These are phyloP conservation scores for Sporothrix brasiliensis DNA, from an alignment of 2,329 filamentous ascomycete genomes.

Conservation along the genomic window DNA sequence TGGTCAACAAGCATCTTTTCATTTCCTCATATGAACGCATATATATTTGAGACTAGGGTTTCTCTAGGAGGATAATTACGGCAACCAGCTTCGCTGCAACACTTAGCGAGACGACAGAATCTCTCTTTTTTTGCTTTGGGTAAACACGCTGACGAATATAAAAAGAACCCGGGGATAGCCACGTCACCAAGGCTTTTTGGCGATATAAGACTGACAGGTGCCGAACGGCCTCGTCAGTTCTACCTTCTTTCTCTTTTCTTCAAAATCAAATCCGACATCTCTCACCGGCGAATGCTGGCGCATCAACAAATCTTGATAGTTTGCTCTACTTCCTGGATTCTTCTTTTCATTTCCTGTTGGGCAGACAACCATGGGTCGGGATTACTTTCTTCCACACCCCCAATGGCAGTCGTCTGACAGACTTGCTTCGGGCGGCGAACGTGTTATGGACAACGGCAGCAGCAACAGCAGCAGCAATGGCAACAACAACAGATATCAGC, in stretches of 20 bases:
- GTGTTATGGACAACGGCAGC: conserved; percentile 23
- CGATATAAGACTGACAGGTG: conserved; percentile 12
- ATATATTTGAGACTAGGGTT: conserved; percentile 31
- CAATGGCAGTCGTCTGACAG: conserved; percentile 37
- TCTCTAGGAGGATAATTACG: not conserved
- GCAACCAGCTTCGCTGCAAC: not conserved
- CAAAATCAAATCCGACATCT: conserved; percentile 19
- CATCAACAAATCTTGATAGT: conserved; percentile 16
- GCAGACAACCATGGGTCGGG: conserved; percentile 35
- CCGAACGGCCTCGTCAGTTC: conserved; percentile 6
- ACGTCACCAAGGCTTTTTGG: conserved; percentile 1
- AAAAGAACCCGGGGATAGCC: conserved; percentile 13
- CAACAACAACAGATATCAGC: conserved; percentile 32
- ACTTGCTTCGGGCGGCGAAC: conserved; percentile 31
- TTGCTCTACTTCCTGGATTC: not conserved
- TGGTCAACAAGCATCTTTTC: not conserved
- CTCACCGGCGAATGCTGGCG: conserved; percentile 17
- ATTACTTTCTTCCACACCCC: conserved; percentile 35
- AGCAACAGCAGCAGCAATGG: conserved; percentile 21
- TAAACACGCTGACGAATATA: not conserved
- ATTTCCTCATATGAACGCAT: conserved; percentile 3
- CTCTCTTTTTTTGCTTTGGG: not conserved
- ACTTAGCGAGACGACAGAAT: not conserved
- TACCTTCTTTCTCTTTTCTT: not conserved
- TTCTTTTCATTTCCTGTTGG: conserved; percentile 22